A percentile compares a stretch with the other conserved stretches of the same genome.
Evolutionary conservation across 768 basidiomycete genomes (phyloP).

Genomic region (Scleroderma citrinum): DNA sequence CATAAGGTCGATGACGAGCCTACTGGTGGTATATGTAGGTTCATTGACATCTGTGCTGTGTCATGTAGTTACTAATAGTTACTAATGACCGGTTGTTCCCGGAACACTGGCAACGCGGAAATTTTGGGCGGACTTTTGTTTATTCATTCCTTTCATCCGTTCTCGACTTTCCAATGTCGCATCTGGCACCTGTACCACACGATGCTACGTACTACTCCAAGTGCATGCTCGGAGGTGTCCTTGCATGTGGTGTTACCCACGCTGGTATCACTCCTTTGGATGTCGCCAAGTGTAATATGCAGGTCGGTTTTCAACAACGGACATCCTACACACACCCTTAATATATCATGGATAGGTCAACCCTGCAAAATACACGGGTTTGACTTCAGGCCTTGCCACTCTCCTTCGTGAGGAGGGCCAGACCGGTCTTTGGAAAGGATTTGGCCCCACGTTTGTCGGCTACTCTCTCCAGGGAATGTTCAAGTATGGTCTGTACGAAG

Average conservation of each 20-base stretch:
- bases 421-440: conserved; percentile 88
- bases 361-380: conserved; percentile 69
- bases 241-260: conserved; percentile 86
- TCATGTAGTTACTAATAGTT: not conserved
- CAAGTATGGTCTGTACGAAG: conserved; percentile 97
- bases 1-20: too few species aligned
- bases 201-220: conserved; percentile 74
- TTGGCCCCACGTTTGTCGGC: conserved; percentile 89
- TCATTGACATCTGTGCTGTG: not conserved
- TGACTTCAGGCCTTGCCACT: conserved; percentile 51
- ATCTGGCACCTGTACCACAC: conserved; percentile 59
- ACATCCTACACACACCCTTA: not conserved
- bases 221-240: conserved; percentile 81
- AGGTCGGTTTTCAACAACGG: conserved; percentile 40
- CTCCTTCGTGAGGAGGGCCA: conserved; percentile 78
- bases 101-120: conserved; percentile 2
- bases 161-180: conserved; percentile 42
- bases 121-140: conserved; percentile 9
- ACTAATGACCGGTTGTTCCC: conserved; percentile 10
- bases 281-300: conserved; percentile 91
- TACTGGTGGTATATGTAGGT: not conserved
- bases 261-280: conserved; percentile 84
- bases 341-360: conserved; percentile 47
- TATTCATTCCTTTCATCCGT: conserved; percentile 26
- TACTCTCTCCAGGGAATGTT: conserved; percentile 96